These are phyloP conservation scores for Yamadazyma ubonensis DNA, from an alignment of 805 yeast species.

Conservation along the genomic window DNA sequence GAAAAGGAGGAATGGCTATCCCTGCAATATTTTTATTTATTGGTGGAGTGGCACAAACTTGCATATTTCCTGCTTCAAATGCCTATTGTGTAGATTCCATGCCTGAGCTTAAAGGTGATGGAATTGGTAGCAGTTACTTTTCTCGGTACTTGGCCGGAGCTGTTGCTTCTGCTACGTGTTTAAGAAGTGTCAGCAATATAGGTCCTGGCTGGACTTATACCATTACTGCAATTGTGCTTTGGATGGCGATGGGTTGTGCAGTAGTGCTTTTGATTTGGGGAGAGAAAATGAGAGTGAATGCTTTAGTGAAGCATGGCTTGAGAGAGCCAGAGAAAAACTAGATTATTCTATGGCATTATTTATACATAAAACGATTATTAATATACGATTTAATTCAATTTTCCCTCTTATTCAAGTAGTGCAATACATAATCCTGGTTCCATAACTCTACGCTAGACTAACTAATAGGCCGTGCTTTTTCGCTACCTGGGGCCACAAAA, in stretches of 20 bases:
- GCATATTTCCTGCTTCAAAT: slow-evolving; percentile 51
- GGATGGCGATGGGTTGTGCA: slow-evolving; percentile 36
- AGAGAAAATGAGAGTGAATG: slow-evolving; percentile 30
- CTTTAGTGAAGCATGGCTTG: slow-evolving; percentile 21
- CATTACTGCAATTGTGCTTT: slow-evolving; percentile 43
- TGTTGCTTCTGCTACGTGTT: slow-evolving; percentile 49
- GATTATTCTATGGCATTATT: no score
- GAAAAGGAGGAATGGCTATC: slow-evolving; percentile 54
- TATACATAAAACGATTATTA: no score
- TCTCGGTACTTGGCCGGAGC: slow-evolving; percentile 52
- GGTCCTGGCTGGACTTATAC: slow-evolving; percentile 61
- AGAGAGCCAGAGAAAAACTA: neutral
- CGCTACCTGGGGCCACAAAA: slow-evolving; percentile 8
- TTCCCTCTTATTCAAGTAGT: no score
- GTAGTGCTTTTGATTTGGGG: slow-evolving; percentile 40
- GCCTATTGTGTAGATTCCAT: slow-evolving; percentile 59
- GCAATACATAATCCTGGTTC: no score
- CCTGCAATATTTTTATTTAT: slow-evolving; percentile 51
- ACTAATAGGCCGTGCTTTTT: slow-evolving; percentile 1
- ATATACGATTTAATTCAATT: no score
- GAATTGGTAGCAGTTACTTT: slow-evolving; percentile 54
- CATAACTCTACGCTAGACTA: slow-evolving; percentile 4
- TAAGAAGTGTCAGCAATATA: slow-evolving; percentile 44
- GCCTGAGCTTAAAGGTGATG: slow-evolving; percentile 55
- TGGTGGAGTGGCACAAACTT: slow-evolving; percentile 51